These are phyloP conservation scores for Mycena metata DNA, from an alignment of 768 basidiomycete species.

Conservation along the genomic window DNA sequence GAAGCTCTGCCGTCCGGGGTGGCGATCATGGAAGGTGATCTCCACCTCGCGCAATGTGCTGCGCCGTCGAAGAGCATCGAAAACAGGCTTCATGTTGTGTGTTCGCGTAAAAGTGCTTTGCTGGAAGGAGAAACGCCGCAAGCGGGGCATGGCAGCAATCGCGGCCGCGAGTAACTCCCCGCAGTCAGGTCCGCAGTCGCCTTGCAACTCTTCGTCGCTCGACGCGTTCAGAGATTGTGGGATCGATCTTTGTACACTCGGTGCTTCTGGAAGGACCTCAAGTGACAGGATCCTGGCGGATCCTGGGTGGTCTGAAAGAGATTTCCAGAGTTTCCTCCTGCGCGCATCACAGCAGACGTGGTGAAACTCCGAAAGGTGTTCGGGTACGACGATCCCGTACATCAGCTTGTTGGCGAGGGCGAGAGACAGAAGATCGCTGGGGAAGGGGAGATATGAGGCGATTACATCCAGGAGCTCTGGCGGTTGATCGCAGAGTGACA, in stretches of 20 bases:
- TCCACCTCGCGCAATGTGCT: background rate
- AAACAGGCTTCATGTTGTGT: background rate
- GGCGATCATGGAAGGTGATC: background rate
- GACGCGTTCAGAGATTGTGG: background rate
- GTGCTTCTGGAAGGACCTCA: background rate
- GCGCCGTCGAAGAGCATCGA: background rate
- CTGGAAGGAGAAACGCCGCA: background rate
- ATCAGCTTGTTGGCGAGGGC: background rate
- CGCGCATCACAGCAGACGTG: conserved; percentile 1
- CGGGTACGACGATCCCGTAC: background rate
- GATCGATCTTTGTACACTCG: background rate
- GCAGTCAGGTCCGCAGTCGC: background rate
- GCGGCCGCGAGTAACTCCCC: background rate
- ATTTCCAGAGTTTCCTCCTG: background rate
- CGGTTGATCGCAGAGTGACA: background rate
- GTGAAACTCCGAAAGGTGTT: conserved; percentile 6
- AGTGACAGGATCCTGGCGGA: background rate
- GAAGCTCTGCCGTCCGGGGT: background rate
- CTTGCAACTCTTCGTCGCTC: background rate
- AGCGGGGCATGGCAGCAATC: background rate
- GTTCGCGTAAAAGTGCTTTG: background rate
- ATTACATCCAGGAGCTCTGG: conserved; percentile 10
- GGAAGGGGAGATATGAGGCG: background rate
- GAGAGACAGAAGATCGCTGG: background rate
- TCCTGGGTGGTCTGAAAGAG: background rate